Conservation (phyloP, 805 yeast species). For the Hyphopichia homilentoma region DNA sequence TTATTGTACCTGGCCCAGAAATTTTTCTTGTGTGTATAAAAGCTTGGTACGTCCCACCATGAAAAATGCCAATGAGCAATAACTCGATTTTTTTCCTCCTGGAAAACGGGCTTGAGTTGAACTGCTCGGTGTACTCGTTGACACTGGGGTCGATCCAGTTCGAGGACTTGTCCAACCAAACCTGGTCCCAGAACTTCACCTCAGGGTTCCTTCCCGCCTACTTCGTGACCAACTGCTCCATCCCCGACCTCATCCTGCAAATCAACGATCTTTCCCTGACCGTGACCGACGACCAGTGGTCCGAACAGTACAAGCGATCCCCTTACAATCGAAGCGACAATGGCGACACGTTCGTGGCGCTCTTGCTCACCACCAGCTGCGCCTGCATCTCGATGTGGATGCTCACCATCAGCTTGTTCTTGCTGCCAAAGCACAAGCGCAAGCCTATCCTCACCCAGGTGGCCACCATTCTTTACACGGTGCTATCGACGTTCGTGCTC, state of each 20-base stretch:
- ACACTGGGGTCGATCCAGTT: constrained; percentile 27
- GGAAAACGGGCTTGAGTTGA: constrained; percentile 16
- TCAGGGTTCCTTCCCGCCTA: constrained; percentile 35
- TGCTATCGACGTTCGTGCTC: constrained; percentile 51
- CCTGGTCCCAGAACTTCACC: constrained; percentile 11
- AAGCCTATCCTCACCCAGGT: constrained; percentile 57
- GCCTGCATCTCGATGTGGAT: constrained; percentile 68
- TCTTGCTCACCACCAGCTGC: constrained; percentile 52
- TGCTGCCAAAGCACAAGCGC: constrained; percentile 47
- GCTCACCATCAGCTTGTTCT: constrained; percentile 52
- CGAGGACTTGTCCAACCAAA: constrained; percentile 12
- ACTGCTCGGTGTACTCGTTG: constrained; percentile 38
- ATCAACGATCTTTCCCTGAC: not conserved
- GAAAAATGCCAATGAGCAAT: constrained; percentile 13
- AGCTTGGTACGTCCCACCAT: too few relatives aligned
- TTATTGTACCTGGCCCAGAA: too few relatives aligned
- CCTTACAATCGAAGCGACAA: constrained; percentile 30
- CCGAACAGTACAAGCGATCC: constrained; percentile 20
- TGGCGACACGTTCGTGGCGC: constrained; percentile 41
- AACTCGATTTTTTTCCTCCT: constrained; percentile 15
- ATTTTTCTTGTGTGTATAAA: too few relatives aligned
- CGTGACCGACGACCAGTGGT: not conserved
- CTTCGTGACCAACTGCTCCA: constrained; percentile 46
- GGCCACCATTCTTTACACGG: constrained; percentile 55
- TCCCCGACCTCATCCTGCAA: constrained; percentile 3